Evolutionary conservation across 179 eudicot species (phyloP), one percentile per base, ranked within the genome.

Genomic region (Actinidia chinensis): DNA sequence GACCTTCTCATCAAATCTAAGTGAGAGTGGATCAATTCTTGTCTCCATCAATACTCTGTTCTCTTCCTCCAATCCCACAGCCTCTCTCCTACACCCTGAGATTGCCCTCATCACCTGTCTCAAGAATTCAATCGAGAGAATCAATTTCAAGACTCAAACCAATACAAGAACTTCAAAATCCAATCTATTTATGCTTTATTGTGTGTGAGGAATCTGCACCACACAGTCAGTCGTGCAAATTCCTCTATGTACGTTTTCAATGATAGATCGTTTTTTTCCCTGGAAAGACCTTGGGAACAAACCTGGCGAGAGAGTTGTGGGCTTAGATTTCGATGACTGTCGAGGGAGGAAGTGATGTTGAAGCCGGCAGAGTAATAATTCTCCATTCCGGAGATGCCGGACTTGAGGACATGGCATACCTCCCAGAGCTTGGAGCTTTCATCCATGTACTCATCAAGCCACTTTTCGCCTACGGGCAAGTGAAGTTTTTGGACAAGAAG

Each of bases 391-490:
- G 98, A 88, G 1, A 92, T 73, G 36, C 91, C 97, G 0, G 89
- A 76, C 75, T 93, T 93, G 58, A 93, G 87, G 48, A 93, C 84
- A 77, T 84, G 94, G 18, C 97, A 93, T 58, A 87, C 91, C 44
- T 93, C 98, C 98, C 98, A 93, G 80, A 92, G 93, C 78, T 89
- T 89, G 18, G 98, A 88, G 79, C 94, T 93, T 75, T 93, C 98
- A 63, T 92, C 97, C 98, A 93, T 93, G 87, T 93, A 93, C 67
- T 93, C 97, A 77, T 93, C 97, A 18, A 93, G 92, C 97, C 97
- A 93, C 75, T 95, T 95, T 25, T 88, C 98, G 3, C 98, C 98
- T 0, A 88, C 90, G 0, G 98, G 98, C 59, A 95, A 86, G 43
- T 93, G 95, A n/a, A 95, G 97, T 69, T 93, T 95, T 25, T 93